Conservation (phyloP, 2,329 filamentous ascomycete species). For the Trichophaea hybrida region DNA sequence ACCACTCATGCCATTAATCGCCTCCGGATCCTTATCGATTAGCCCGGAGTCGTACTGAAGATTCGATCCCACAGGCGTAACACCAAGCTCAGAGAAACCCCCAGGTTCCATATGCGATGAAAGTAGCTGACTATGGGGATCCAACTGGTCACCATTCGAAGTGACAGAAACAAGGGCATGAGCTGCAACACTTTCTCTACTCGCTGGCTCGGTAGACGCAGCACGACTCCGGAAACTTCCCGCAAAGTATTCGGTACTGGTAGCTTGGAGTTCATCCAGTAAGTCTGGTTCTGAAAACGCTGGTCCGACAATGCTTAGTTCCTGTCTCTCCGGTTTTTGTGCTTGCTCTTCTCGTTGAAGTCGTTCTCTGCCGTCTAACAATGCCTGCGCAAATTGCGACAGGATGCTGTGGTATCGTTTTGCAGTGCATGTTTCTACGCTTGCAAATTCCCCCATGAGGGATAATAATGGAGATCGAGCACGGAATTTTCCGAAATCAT, state of each 20-base stretch:
- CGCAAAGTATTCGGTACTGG: neutral
- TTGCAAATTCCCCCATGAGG: neutral
- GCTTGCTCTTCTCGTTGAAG: neutral
- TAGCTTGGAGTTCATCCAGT: constrained; percentile 5
- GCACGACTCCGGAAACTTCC: neutral
- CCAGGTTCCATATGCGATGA: neutral
- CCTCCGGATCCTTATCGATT: neutral
- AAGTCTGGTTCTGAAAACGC: neutral
- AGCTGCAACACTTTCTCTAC: neutral
- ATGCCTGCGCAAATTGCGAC: neutral
- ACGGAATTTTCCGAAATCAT: neutral
- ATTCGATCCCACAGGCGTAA: neutral
- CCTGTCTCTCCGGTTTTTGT: neutral
- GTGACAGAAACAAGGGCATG: neutral
- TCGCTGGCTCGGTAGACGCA: neutral
- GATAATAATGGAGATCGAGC: neutral
- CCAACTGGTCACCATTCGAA: neutral
- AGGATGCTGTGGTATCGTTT: constrained; percentile 5
- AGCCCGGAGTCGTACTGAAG: neutral
- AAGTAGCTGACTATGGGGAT: neutral
- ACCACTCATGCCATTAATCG: neutral
- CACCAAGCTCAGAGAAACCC: neutral
- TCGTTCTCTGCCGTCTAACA: neutral
- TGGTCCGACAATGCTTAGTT: neutral
- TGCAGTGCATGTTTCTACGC: neutral